phyloP scores from a whole-genome alignment of 306 rosid species.

The Benincasa hispida region DNA sequence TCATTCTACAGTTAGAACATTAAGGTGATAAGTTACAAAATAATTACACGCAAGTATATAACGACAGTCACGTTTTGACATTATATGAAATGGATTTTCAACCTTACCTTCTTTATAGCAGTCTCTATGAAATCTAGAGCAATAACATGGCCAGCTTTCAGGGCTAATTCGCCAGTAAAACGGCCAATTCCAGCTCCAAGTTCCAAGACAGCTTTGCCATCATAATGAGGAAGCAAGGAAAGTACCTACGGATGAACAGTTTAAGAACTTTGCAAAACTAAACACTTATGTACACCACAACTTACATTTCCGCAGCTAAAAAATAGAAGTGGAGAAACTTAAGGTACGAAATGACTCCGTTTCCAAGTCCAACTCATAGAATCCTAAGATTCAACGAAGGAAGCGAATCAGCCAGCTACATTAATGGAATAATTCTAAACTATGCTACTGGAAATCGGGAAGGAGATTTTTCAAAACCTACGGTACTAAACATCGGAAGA shows the following conservation, averaged over 20 bases:
- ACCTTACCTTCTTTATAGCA: constrained; percentile 65
- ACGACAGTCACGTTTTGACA: not conserved
- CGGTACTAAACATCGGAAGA: not conserved
- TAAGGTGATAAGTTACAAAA: not conserved
- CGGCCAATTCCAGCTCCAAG: constrained; percentile 98
- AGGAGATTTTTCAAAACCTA: not conserved
- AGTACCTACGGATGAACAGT: constrained; percentile 37
- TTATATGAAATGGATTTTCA: not conserved
- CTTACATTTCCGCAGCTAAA: not conserved
- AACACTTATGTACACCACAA: not conserved
- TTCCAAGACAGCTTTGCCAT: constrained; percentile 73
- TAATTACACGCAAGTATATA: not conserved
- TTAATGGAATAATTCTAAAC: not conserved
- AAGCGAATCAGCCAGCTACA: not conserved
- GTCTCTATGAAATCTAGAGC: constrained; percentile 85
- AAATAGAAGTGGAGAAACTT: not conserved
- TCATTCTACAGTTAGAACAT: constrained; percentile 44
- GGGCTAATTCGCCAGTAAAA: constrained; percentile 77
- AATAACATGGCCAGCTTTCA: constrained; percentile 63
- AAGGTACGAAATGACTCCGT: not conserved
- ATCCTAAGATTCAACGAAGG: not conserved
- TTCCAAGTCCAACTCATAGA: not conserved
- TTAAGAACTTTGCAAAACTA: not conserved
- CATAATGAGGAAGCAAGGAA: constrained; percentile 51
- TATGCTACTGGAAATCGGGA: not conserved